Conservation (phyloP, 306 rosid species). For the Vachellia pachyceras region DNA sequence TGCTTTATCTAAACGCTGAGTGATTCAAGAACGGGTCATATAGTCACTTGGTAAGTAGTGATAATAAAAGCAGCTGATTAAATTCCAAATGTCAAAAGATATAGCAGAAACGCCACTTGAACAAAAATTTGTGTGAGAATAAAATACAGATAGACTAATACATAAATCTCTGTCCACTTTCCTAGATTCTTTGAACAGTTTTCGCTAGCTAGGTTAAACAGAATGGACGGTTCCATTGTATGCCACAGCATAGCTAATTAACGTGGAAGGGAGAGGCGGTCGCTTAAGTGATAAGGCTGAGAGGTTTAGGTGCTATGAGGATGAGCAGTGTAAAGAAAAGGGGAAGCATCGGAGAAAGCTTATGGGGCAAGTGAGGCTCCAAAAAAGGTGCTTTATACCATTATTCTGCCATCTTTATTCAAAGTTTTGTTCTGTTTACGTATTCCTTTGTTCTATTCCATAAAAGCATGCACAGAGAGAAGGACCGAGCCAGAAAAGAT, state of each 20-base stretch:
- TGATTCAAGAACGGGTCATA: conserved; percentile 25
- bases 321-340: conserved; percentile 36
- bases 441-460: conserved; percentile 5
- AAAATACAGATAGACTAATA: conserved; percentile 22
- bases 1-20: conserved; percentile 47
- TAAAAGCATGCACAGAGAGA: not conserved
- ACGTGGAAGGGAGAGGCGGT: conserved; percentile 14
- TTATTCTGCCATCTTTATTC: conserved; percentile 56
- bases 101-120: conserved; percentile 36
- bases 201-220: conserved; percentile 9
- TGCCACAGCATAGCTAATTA: conserved; percentile 30
- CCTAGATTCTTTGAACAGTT: conserved; percentile 38
- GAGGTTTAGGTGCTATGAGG: conserved; percentile 36
- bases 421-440: not conserved
- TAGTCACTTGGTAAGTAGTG: not conserved
- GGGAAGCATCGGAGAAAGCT: conserved; percentile 44
- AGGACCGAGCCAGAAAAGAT: not conserved
- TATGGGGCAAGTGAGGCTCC: conserved; percentile 37
- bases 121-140: conserved; percentile 48
- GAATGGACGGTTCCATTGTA: conserved; percentile 3
- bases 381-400: conserved; percentile 46
- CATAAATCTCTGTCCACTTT: conserved; percentile 34
- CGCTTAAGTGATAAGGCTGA: conserved; percentile 4
- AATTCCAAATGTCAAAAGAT: conserved; percentile 39
- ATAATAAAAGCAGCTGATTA: conserved; percentile 37